A percentile compares a stretch with the other conserved stretches of the same genome.
Evolutionary conservation across 1,284 basidiomycete genomes (phyloP).

Genomic region (Ceratobasidium sp.): DNA sequence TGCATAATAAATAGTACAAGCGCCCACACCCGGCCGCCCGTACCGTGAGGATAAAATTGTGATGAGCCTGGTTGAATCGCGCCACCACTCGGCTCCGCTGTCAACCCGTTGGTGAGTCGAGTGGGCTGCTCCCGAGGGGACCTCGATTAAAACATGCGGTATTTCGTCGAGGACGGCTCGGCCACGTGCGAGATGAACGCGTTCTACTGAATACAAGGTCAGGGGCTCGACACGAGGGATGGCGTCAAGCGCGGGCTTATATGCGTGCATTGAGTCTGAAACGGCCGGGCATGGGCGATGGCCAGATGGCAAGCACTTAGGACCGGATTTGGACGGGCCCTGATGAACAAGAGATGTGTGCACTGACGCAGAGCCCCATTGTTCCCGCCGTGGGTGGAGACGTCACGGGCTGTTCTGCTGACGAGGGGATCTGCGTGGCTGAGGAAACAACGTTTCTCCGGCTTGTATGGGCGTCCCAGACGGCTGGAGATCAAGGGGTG

Average conservation of each 20-base stretch:
- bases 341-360: slow-evolving; percentile 17
- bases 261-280: neutral
- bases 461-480: neutral
- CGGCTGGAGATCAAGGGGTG: slow-evolving; percentile 7
- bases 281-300: slow-evolving; percentile 19
- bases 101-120: neutral
- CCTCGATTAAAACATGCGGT: slow-evolving; percentile 22
- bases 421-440: slow-evolving; percentile 4
- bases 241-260: neutral
- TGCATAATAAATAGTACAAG: neutral
- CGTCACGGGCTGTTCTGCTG: slow-evolving; percentile 18
- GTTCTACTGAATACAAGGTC: neutral
- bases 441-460: slow-evolving; percentile 16
- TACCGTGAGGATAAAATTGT: neutral
- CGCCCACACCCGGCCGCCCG: slow-evolving; percentile 1
- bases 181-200: neutral
- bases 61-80: slow-evolving; percentile 17
- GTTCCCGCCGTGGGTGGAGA: neutral
- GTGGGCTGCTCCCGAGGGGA: neutral
- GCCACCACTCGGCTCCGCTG: slow-evolving; percentile 21
- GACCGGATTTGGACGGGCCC: slow-evolving; percentile 4
- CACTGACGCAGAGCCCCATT: neutral
- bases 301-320: slow-evolving; percentile 3
- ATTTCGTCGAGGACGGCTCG: neutral
- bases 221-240: slow-evolving; percentile 3